Evolutionary conservation across 345 rosid species (phyloP).

Genomic region (Sapria himalayana): DNA sequence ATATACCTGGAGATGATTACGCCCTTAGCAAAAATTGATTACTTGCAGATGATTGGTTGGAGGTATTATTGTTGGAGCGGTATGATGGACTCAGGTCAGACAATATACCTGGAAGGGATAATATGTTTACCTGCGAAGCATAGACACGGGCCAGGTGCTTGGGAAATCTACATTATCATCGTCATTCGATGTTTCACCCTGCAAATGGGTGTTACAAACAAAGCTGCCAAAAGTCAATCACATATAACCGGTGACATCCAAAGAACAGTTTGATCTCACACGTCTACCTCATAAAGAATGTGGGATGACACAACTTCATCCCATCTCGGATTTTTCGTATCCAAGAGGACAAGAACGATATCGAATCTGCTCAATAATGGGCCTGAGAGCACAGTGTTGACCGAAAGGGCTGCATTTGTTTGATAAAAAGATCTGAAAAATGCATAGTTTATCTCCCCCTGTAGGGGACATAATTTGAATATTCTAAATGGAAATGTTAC

Average conservation of each 20-base stretch:
- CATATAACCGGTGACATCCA: too few relatives aligned
- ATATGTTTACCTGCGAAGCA: constrained; percentile 70
- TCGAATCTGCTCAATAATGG: constrained; percentile 91
- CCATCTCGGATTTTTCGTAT: constrained; percentile 96
- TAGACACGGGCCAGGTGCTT: constrained; percentile 43
- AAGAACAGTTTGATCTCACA: too few relatives aligned
- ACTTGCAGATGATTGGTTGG: too few relatives aligned
- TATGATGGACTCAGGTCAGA: too few relatives aligned
- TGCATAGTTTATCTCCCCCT: too few relatives aligned
- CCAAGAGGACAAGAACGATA: constrained; percentile 79
- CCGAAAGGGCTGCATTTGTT: constrained; percentile 61
- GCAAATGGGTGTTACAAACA: neutral
- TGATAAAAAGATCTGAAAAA: too few relatives aligned
- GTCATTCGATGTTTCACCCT: constrained; percentile 29
- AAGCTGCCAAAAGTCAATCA: too few relatives aligned
- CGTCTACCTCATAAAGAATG: constrained; percentile 80
- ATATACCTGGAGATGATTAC: constrained; percentile 79
- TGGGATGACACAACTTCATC: constrained; percentile 95
- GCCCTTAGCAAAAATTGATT: too few relatives aligned
- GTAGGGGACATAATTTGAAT: neutral
- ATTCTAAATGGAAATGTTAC: constrained; percentile 27
- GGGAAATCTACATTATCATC: constrained; percentile 28
- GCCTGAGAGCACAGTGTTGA: constrained; percentile 87
- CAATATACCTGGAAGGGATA: too few relatives aligned
- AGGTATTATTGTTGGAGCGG: too few relatives aligned